A percentile compares a stretch with the other conserved stretches of the same genome.
phyloP scores from a whole-genome alignment of 78 protist genomes.

The Guillardia theta region DNA sequence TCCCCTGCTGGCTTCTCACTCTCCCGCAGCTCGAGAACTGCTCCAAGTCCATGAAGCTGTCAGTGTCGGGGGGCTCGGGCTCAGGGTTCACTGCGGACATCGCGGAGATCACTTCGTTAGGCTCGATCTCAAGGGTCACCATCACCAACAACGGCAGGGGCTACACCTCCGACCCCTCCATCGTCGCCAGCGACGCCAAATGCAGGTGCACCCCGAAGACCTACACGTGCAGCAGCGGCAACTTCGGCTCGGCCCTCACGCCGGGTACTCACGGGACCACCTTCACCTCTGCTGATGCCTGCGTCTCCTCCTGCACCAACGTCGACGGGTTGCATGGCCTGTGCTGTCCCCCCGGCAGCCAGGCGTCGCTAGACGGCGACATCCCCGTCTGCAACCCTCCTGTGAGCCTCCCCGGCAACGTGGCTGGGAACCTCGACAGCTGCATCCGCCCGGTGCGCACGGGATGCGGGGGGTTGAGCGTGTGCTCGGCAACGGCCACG shows the following conservation, averaged over 20 bases:
- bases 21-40: background rate
- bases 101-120: background rate
- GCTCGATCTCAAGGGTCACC: background rate
- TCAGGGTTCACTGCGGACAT: background rate
- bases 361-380: background rate
- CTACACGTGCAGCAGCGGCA: background rate
- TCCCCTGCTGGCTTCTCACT: no score
- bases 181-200: background rate
- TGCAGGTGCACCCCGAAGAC: background rate
- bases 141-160: background rate
- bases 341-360: slow-evolving; percentile 17
- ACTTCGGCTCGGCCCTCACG: no score
- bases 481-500: background rate
- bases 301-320: background rate
- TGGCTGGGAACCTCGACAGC: background rate
- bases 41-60: background rate
- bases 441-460: background rate
- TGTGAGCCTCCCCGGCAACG: background rate
- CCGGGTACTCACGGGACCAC: no score
- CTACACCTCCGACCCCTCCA: background rate
- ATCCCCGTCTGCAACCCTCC: background rate
- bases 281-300: no score
- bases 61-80: background rate
- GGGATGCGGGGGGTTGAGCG: background rate
- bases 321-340: background rate